Conservation (phyloP, 192 early-diverging fungal genomes). For the Coemansia sp. region DNA sequence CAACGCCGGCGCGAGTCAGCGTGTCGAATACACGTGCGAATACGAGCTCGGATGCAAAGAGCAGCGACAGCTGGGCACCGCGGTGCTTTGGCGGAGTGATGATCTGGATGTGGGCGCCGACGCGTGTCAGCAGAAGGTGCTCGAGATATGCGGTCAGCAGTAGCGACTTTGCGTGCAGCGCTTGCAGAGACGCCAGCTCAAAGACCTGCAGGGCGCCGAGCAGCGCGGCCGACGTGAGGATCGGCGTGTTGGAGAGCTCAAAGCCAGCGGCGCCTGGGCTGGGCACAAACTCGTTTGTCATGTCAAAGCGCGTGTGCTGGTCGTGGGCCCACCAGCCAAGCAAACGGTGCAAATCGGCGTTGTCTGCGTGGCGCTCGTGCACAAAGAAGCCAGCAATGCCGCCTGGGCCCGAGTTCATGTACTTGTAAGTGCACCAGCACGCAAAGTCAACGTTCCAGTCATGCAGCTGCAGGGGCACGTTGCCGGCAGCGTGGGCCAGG, state of each 20-base stretch:
- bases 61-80: slow-evolving; percentile 85
- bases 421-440: slow-evolving; percentile 99
- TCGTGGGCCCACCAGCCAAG: slow-evolving; percentile 96
- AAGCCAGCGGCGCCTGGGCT: slow-evolving; percentile 80
- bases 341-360: slow-evolving; percentile 61
- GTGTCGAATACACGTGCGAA: slow-evolving; percentile 62
- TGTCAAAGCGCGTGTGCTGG: slow-evolving; percentile 77
- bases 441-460: slow-evolving; percentile 99
- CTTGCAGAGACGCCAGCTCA: slow-evolving; percentile 64
- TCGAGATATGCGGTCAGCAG: slow-evolving; percentile 86
- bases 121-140: slow-evolving; percentile 58
- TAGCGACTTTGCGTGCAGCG: slow-evolving; percentile 72
- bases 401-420: slow-evolving; percentile 96
- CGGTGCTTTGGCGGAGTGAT: slow-evolving; percentile 77
- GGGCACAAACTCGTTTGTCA: slow-evolving; percentile 81
- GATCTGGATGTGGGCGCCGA: slow-evolving; percentile 53
- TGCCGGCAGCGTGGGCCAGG: slow-evolving; percentile 94
- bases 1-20: slow-evolving; percentile 62
- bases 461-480: slow-evolving; percentile 83
- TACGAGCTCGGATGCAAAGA: slow-evolving; percentile 32
- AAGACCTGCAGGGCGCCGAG: slow-evolving; percentile 81
- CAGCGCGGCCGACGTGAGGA: slow-evolving; percentile 70
- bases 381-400: slow-evolving; percentile 91
- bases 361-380: slow-evolving; percentile 74
- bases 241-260: slow-evolving; percentile 85